These are phyloP conservation scores for Desmodesmus armatus DNA, from an alignment of 139 green algal species.

Conservation along the genomic window DNA sequence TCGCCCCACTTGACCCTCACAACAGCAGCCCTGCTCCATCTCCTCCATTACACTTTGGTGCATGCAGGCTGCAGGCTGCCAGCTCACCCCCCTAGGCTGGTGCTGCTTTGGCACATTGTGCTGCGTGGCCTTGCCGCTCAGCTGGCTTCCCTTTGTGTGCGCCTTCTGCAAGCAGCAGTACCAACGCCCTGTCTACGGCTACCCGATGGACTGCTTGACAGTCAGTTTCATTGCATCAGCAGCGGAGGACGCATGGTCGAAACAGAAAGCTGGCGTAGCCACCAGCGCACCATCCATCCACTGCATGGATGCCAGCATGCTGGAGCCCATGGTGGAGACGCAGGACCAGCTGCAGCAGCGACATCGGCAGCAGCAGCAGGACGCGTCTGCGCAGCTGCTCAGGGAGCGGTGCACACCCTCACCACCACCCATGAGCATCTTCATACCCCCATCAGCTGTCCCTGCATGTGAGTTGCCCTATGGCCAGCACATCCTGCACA, in stretches of 20 bases:
- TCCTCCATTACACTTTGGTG: neutral
- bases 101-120: conserved; percentile 21
- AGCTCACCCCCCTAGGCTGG: conserved; percentile 19
- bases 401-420: neutral
- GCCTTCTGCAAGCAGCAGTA: conserved; percentile 5
- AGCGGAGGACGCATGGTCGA: neutral
- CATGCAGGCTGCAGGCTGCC: conserved; percentile 17
- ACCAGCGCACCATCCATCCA: conserved; percentile 8
- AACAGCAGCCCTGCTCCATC: neutral
- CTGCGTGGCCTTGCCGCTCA: conserved; percentile 17
- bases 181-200: conserved; percentile 21
- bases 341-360: neutral
- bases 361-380: neutral
- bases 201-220: conserved; percentile 4
- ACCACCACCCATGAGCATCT: conserved; percentile 29
- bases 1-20: too few relatives aligned
- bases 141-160: conserved; percentile 29
- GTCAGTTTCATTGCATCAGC: neutral
- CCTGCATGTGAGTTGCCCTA: conserved; percentile 26
- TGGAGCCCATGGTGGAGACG: neutral
- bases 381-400: neutral
- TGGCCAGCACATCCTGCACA: neutral
- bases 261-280: neutral
- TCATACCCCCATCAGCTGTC: conserved; percentile 32
- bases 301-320: conserved; percentile 14